Evolutionary conservation across 768 basidiomycete species (phyloP), one percentile per base, ranked within the genome.

Genomic region (Suillus sp.): DNA sequence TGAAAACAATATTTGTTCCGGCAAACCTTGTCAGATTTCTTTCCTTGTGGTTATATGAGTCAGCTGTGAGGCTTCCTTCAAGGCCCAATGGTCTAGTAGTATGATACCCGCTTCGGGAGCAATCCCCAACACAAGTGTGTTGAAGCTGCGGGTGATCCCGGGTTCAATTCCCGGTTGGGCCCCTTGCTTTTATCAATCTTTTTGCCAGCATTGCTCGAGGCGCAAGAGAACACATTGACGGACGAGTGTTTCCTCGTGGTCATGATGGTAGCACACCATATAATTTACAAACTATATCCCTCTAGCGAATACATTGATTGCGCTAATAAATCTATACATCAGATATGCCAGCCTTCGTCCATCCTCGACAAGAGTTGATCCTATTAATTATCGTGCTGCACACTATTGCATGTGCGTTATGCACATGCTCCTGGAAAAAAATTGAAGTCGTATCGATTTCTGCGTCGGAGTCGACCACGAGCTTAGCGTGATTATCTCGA

Each of bases 101-200:
- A 81, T 81, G 80, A 81, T 80, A 80, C 80, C 78, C 79, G 79
- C 76, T 81, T 81, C 80, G 79, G 79, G 80, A 69, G 55, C 5
- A 25, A 38, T 62, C 32, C 62, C 65, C 67, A 65, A 77, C 55
- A 56, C 55, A 38, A 20, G 37, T n/a, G 55, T 56, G 55, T 56
- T 56, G 55, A 25, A 65, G 30, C 4, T 83, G 79, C 81, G 81
- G 82, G 81, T 83, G 81, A 82, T 81, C 82, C 83, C 78, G 81
- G 81, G 82, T 83, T 83, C 82, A 80, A 84, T 82, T 82, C 82
- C 81, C 81, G 79, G 80, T 74, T 75, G 81, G 81, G 82, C 82
- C 82, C 81, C 1, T 55, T 42, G 8, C 25, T 35, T 43, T 42
- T 22, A 25, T 54, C n/a, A 27, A 18, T 64, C 54, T 56, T 54